Evolutionary conservation across 1,139 yeast species (phyloP), one percentile per base, ranked within the genome.

Genomic region (Debaryomycetaceae sp.): DNA sequence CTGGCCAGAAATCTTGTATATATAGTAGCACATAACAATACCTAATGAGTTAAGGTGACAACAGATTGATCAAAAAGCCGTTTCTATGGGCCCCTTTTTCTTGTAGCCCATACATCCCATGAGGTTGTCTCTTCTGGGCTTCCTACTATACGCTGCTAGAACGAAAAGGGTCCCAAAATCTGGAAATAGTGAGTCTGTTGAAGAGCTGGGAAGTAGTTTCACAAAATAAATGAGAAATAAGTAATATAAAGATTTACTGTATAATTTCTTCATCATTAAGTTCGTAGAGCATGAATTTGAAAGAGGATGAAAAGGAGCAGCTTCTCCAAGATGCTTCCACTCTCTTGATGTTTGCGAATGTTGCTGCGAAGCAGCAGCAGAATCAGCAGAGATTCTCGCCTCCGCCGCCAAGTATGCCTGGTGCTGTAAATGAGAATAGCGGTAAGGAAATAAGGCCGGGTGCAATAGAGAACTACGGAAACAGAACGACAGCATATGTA

Each of bases 311-410:
- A 30, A 70, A 68, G 45, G 66, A 66, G 41, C 73, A 67, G 55
- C 64, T 77, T 22, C 60, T 78, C 13, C 79, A 77, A 49, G 85
- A 80, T 61, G 86, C 87, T 2, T 78, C 84, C n/a, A 77, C 85
- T 16, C 61, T 81, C 39, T 63, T 80, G 44, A 75, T 79, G 83
- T 79, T 81, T 58, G 83, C 84, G 19, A 78, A 73, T 47, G 75
- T 73, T 26, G 81, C 79, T 11, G 77, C 79, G 8, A 55, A 70
- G 44, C 73, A 68, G 36, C 73, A 65, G 41, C 70, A 67, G 16
- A 40, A 37, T 33, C 48, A 41, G 26, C 49, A 52, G 34, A 46
- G 41, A 29, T 43, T 47, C 9, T 46, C 51, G 22, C 49, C 52
- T 22, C 48, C 49, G 15, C 46, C 50, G 3, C 47, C 50, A 29